These are phyloP conservation scores for Pythium brassicae DNA, from an alignment of 352 stramenopile species.

Conservation along the genomic window DNA sequence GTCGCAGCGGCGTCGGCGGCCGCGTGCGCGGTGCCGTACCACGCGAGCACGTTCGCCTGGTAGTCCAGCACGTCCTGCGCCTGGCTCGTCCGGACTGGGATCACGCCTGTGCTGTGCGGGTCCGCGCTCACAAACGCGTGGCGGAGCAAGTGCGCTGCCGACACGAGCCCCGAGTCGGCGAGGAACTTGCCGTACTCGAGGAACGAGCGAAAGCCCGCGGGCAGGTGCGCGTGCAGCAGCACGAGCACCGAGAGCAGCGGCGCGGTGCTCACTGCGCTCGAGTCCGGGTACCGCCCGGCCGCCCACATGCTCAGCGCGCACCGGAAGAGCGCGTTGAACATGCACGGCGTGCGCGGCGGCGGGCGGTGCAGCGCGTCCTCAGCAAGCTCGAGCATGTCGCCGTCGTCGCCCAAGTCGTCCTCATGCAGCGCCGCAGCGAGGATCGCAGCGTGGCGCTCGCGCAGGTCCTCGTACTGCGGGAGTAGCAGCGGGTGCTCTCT, in stretches of 20 bases:
- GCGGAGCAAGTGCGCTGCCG: conserved; percentile 35
- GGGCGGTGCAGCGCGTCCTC: conserved; percentile 8
- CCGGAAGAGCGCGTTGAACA: conserved; percentile 32
- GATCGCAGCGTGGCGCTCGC: conserved; percentile 10
- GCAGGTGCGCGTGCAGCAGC: conserved; percentile 24
- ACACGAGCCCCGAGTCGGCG: conserved; percentile 29
- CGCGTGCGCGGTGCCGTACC: conserved; percentile 21
- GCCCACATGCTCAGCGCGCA: conserved; percentile 34
- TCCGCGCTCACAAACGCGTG: conserved; percentile 39
- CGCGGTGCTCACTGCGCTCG: conserved; percentile 13
- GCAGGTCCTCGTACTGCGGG: no score
- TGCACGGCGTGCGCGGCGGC: conserved; percentile 3
- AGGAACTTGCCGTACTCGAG: conserved; percentile 70
- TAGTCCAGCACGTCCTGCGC: conserved; percentile 8
- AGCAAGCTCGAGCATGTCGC: neutral
- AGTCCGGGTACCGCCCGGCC: conserved; percentile 35
- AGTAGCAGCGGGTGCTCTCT: neutral
- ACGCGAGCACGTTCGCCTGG: conserved; percentile 19
- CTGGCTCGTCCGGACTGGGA: conserved; percentile 8
- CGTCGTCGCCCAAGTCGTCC: conserved; percentile 4
- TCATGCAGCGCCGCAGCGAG: conserved; percentile 6
- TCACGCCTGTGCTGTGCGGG: neutral
- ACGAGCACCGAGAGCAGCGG: conserved; percentile 33
- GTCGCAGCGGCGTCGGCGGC: neutral
- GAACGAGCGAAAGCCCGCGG: conserved; percentile 43